Evolutionary conservation across 257 asterid genomes (phyloP).

Genomic region (Solanum sejunctum): DNA sequence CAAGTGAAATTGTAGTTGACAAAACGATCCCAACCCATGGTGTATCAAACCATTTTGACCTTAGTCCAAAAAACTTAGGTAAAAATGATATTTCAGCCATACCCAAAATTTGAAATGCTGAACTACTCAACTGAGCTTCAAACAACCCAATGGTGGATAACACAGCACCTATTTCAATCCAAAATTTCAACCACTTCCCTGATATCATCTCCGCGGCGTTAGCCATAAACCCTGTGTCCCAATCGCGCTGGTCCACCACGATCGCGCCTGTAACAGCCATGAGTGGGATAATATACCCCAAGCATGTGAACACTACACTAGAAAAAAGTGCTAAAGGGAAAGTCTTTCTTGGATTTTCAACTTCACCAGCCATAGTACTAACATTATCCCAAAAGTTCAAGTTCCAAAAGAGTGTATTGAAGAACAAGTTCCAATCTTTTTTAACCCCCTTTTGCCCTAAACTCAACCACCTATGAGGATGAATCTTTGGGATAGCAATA

Average conservation of each 20-base stretch:
- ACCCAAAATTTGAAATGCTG: conserved; percentile 48
- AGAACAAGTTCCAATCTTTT: conserved; percentile 51
- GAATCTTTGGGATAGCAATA: conserved; percentile 57
- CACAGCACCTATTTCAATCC: conserved; percentile 55
- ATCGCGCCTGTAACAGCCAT: conserved; percentile 44
- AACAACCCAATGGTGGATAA: conserved; percentile 37
- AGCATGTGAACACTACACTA: conserved; percentile 47
- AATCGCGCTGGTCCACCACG: conserved; percentile 25
- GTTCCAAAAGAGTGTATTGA: conserved; percentile 65
- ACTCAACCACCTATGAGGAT: conserved; percentile 37
- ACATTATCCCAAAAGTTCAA: conserved; percentile 68
- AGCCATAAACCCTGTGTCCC: conserved; percentile 52
- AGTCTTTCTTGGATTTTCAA: conserved; percentile 44
- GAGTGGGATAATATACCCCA: conserved; percentile 50
- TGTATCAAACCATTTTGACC: conserved; percentile 45
- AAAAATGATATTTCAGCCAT: conserved; percentile 41
- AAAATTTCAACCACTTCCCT: conserved; percentile 47
- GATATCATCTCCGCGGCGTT: conserved; percentile 26
- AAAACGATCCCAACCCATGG: conserved; percentile 57
- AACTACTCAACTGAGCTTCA: conserved; percentile 47
- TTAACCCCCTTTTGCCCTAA: conserved; percentile 44
- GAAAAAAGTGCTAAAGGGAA: conserved; percentile 34
- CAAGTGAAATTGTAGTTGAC: conserved; percentile 31
- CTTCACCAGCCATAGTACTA: conserved; percentile 64
- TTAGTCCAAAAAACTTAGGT: conserved; percentile 20